Conservation (phyloP, 371 early-diverging fungal genomes). For the Apophysomyces trapeziformis region DNA sequence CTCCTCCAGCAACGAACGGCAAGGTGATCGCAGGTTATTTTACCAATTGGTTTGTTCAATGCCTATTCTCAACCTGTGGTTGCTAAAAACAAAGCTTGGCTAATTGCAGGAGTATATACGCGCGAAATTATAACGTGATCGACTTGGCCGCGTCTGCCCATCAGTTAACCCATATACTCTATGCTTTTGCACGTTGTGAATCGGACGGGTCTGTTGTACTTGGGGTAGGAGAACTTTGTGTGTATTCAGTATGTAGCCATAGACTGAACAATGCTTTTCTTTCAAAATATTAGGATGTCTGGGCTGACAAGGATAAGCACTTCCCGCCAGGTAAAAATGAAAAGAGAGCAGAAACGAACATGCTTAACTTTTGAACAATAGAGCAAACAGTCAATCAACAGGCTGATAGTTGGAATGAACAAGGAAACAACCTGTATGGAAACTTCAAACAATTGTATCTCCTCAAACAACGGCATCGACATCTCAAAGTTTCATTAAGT, state of each 20-base stretch:
- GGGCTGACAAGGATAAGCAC: constrained; percentile 54
- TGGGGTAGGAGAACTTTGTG: constrained; percentile 40
- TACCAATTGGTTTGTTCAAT: constrained; percentile 29
- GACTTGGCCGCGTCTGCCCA: constrained; percentile 61
- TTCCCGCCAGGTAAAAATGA: constrained; percentile 37
- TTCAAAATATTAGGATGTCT: constrained; percentile 34
- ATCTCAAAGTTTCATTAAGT: constrained; percentile 73
- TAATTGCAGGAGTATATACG: constrained; percentile 71
- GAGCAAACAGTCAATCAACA: constrained; percentile 52
- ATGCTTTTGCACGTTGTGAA: constrained; percentile 87
- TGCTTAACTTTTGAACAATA: constrained; percentile 3
- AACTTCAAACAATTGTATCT: constrained; percentile 83
- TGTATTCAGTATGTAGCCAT: background rate
- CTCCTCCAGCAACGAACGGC: constrained; percentile 36
- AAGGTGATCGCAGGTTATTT: constrained; percentile 42
- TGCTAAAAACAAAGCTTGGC: background rate
- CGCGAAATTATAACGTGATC: constrained; percentile 65
- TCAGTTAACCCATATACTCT: constrained; percentile 81
- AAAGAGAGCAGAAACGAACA: background rate
- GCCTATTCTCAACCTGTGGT: background rate
- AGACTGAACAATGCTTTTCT: background rate
- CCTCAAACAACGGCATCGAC: constrained; percentile 70
- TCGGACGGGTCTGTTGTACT: constrained; percentile 66
- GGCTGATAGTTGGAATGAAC: constrained; percentile 64
- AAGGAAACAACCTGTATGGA: constrained; percentile 71